These are phyloP conservation scores for Candida neerlandica DNA, from an alignment of 1,139 yeast species.

Conservation along the genomic window DNA sequence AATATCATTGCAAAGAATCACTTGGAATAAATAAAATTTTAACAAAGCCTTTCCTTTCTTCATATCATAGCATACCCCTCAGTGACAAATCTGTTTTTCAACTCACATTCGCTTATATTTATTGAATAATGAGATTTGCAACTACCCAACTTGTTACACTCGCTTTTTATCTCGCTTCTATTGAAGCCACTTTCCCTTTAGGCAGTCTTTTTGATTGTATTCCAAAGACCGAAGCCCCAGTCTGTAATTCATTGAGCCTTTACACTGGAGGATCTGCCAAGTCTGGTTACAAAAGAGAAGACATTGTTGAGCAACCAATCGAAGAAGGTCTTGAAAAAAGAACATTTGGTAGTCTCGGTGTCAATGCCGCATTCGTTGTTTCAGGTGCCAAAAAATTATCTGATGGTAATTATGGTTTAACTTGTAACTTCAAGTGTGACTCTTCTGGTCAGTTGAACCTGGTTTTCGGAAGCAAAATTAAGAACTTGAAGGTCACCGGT, in stretches of 20 bases:
- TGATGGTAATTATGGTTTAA: conserved; percentile 13
- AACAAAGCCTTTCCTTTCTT: not conserved
- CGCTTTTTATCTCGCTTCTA: conserved; percentile 10
- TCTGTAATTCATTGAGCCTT: conserved; percentile 5
- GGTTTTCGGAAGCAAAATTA: conserved; percentile 8
- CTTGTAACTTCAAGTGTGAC: conserved; percentile 13
- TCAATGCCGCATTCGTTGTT: conserved; percentile 15
- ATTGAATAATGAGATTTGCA: conserved; percentile 10
- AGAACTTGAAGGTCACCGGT: conserved; percentile 11
- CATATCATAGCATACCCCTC: not conserved
- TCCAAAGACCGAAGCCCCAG: conserved; percentile 7
- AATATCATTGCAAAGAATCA: not conserved
- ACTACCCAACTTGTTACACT: conserved; percentile 11
- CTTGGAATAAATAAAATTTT: not conserved
- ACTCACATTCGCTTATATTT: conserved; percentile 4
- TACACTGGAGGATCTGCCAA: not conserved
- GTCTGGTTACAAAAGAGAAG: conserved; percentile 3
- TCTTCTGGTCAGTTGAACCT: conserved; percentile 8
- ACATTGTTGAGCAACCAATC: not conserved
- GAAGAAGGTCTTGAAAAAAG: conserved; percentile 2
- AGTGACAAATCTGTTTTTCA: conserved; percentile 1
- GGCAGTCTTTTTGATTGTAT: conserved; percentile 9
- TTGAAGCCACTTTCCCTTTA: conserved; percentile 12
- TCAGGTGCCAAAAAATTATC: conserved; percentile 13
- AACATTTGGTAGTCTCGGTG: conserved; percentile 4